Evolutionary conservation across 2,329 filamentous ascomycete species (phyloP), one percentile per base, ranked within the genome.

Genomic region (Alternaria ethzedia): DNA sequence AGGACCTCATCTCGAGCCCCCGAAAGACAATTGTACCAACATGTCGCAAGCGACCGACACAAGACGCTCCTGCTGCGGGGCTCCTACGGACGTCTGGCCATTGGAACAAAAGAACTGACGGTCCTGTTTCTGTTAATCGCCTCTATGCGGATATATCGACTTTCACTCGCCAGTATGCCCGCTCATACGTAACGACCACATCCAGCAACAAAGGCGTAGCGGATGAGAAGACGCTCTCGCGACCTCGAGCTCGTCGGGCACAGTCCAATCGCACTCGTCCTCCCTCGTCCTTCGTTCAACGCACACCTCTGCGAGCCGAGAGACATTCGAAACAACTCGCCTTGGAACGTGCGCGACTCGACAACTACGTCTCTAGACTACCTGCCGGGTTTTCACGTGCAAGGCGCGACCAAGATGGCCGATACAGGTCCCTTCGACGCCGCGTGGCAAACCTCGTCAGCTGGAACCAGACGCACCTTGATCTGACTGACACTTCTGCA

Each of bases 371-470:
- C 60, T 46, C 61, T 25, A 54, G 54, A 41, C 36, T 62, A 7
- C 58, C 63, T 25, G 11, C 63, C 21, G 13, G 20, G 21, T 30
- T 61, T 15, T 26, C 44, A 10, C 25, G 3, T 3, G 6, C 28
- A 11, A 28, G 30, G 11, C 54, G 60, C 17, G 20, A 61, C 57
- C 36, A 41, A 45, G 54, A 71, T 28, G 76, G 75, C n/a, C 70
- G 69, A 47, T 78, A 77, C 59, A 61, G 76, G 28, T 76, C 75
- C 17, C 63, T 79, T 23, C 47, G 43, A 15, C 75, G 76, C 15
- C 71, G 74, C 13, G 63, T 77, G n/a, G 51, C 66, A 54, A 70
- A 66, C 21, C 65, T 73, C 21, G 26, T 52, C 23, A 57, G 51
- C 3, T 71, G 70, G 68, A 23, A 65, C 25, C 12, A 44, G 5